Percentiles rank a stretch among this genome's conserved stretches.
Conservation (phyloP, 2,329 filamentous ascomycete genomes). For the Stemphylium lycopersici region DNA sequence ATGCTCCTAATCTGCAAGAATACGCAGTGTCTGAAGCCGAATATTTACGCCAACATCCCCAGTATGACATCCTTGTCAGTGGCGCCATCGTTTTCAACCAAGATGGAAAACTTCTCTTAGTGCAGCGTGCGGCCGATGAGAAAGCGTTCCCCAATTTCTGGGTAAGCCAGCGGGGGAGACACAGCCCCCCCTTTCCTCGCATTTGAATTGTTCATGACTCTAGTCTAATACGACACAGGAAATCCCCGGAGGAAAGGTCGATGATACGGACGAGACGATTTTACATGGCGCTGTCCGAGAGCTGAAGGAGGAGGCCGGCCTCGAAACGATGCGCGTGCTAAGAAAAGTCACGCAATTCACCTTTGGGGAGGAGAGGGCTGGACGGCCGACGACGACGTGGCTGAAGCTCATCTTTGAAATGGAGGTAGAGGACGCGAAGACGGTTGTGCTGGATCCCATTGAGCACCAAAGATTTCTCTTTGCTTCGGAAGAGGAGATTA, state of each 20-base stretch:
- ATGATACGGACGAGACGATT: conserved; percentile 55
- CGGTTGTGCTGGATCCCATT: conserved; percentile 44
- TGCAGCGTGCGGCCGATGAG: conserved; percentile 46
- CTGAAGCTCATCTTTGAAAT: conserved; percentile 47
- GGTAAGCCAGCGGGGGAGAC: conserved; percentile 25
- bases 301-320: conserved; percentile 59
- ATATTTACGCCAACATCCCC: conserved; percentile 33
- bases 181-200: background rate
- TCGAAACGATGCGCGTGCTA: conserved; percentile 52
- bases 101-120: conserved; percentile 41
- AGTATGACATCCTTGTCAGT: conserved; percentile 36
- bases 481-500: conserved; percentile 50
- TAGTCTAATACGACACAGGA: conserved; percentile 48
- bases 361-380: conserved; percentile 25
- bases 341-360: conserved; percentile 50
- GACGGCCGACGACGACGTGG: conserved; percentile 33
- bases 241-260: conserved; percentile 58
- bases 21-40: conserved; percentile 38
- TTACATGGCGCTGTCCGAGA: conserved; percentile 58
- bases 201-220: background rate
- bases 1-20: conserved; percentile 31
- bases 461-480: conserved; percentile 53
- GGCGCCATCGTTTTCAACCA: conserved; percentile 43
- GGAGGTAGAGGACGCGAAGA: conserved; percentile 35
- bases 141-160: conserved; percentile 43